Conservation (phyloP, 495 filamentous ascomycete species). For the Hypoxylon perforatum region DNA sequence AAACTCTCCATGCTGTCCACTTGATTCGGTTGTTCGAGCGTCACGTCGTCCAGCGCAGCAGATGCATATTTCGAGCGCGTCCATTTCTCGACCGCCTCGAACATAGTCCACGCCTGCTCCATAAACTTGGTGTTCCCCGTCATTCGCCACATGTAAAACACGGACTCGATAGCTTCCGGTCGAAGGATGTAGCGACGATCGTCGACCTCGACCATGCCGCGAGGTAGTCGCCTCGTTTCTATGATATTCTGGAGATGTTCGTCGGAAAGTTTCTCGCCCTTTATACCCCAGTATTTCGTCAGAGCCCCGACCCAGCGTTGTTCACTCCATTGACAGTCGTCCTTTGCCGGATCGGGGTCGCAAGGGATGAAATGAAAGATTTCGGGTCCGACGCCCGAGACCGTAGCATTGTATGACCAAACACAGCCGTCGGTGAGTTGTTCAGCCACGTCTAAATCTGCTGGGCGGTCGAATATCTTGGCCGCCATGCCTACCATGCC, state of each 20-base stretch:
- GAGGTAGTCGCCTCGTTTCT: slow-evolving; percentile 59
- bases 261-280: slow-evolving; percentile 45
- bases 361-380: slow-evolving; percentile 70
- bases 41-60: slow-evolving; percentile 47
- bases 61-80: slow-evolving; percentile 45
- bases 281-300: slow-evolving; percentile 45
- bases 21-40: slow-evolving; percentile 37
- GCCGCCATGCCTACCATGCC: slow-evolving; percentile 88
- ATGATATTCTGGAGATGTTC: slow-evolving; percentile 55
- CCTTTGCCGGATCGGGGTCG: slow-evolving; percentile 48
- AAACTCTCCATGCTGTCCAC: slow-evolving; percentile 64
- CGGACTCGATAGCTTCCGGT: slow-evolving; percentile 72
- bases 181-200: slow-evolving; percentile 76
- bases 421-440: slow-evolving; percentile 87
- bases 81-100: slow-evolving; percentile 49
- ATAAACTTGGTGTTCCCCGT: slow-evolving; percentile 64
- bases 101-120: slow-evolving; percentile 73
- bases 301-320: slow-evolving; percentile 43
- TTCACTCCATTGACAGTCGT: slow-evolving; percentile 48
- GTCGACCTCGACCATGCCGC: slow-evolving; percentile 67
- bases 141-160: slow-evolving; percentile 71
- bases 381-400: slow-evolving; percentile 84
- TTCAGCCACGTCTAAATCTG: slow-evolving; percentile 76
- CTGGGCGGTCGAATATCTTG: slow-evolving; percentile 73
- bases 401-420: slow-evolving; percentile 82